Base-by-base conservation (phyloP, 352 stramenopile species). In the Globisporangium iwayamae region DNA sequence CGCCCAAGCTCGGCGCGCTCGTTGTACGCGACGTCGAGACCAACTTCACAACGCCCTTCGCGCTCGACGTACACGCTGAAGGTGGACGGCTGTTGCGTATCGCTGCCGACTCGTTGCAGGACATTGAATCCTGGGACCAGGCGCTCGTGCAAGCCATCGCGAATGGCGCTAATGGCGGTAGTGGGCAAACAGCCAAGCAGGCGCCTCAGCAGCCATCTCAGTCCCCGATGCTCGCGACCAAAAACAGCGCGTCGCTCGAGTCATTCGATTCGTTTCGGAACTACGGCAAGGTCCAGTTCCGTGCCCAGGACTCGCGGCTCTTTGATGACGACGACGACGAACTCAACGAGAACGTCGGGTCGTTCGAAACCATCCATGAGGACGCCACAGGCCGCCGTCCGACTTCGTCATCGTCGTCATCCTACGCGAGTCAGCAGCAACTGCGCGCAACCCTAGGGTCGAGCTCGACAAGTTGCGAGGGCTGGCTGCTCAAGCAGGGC, bases 401-500 rank as follows among this genome's bases (percentile, higher is more conserved):
- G 41, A 47, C 14, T 20, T 11, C 18, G 2, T 48, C 46, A 2
- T n/a, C 32, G 57, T 34, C 22, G 1, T 13, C 45, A 7, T 22
- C 13, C n/a, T 47, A 63, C 30, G 20, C 55, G 55, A 51, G 20
- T 39, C 28, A 14, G 13, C n/a, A 14, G 13, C n/a, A 64, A 8
- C 13, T 47, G 59, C 56, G 41, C 47, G 22, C 58, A 5, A 30
- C 46, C 2, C 30, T 14, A 2, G 51, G 30, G 11, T 45, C 38
- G 38, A 56, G 41, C 43, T 34, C n/a, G 16, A 59, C 28, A 11
- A 52, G 18, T 4, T 65, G 48, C 55, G 81, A 89, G 69, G 81
- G 83, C 5, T 92, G 79, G 79, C 66, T 92, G 32, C 63, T 85
- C 30, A 89, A 89, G 56, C 71, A 83, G 36, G 78, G 79, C 25